A percentile compares a stretch with the other conserved stretches of the same genome.
These are phyloP conservation scores for Candida xiaguanensis DNA, from an alignment of 805 yeast species.

Conservation along the genomic window DNA sequence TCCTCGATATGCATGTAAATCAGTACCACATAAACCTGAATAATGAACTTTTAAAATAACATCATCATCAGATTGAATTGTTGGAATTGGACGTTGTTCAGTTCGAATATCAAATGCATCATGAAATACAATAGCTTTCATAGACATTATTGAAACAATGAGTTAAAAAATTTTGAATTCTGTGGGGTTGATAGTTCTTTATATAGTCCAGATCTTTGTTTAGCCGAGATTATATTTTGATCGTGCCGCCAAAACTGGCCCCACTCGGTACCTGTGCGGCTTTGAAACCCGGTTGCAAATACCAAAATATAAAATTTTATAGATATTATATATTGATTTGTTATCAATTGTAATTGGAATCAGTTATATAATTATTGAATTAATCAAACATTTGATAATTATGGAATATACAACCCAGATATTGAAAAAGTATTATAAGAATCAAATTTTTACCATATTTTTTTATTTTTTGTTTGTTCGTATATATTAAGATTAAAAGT, in stretches of 20 bases:
- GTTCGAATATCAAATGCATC: slow-evolving; percentile 17
- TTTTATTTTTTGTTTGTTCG: too few relatives aligned
- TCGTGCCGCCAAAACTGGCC: too few relatives aligned
- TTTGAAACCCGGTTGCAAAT: not conserved
- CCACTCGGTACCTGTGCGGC: too few relatives aligned
- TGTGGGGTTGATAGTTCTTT: slow-evolving; percentile 1
- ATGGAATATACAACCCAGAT: too few relatives aligned
- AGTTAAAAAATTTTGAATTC: not conserved
- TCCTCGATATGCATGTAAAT: slow-evolving; percentile 46
- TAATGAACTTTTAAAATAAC: slow-evolving; percentile 56
- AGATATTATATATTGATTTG: too few relatives aligned
- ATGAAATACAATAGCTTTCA: slow-evolving; percentile 23
- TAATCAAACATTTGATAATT: too few relatives aligned
- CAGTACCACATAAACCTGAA: slow-evolving; percentile 66
- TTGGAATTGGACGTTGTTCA: slow-evolving; percentile 25
- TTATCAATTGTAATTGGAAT: too few relatives aligned
- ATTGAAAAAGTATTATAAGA: too few relatives aligned
- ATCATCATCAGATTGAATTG: slow-evolving; percentile 29
- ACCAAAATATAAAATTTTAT: not conserved
- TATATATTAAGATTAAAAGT: too few relatives aligned
- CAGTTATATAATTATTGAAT: too few relatives aligned
- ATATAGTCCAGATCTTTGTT: not conserved
- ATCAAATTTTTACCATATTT: too few relatives aligned
- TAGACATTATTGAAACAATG: slow-evolving; percentile 6
- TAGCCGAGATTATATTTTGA: not conserved